Evolutionary conservation across 2,329 filamentous ascomycete genomes (phyloP).

Genomic region (Clarireedia paspali): DNA sequence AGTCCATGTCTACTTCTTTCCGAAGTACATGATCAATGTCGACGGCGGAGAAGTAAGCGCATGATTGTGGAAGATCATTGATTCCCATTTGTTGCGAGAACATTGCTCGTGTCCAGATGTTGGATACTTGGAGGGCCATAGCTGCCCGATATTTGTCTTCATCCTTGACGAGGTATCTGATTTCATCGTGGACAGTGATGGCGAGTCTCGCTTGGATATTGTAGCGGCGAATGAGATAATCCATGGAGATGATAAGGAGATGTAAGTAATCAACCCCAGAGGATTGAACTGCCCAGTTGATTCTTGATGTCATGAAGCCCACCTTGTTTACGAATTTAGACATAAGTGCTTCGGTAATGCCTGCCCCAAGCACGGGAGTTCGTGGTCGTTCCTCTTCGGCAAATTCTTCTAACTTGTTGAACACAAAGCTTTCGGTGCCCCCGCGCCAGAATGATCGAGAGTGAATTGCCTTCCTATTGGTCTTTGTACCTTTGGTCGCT

Average conservation of each 20-base stretch:
- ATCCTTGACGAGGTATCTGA: slow-evolving; percentile 81
- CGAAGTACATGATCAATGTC: slow-evolving; percentile 94
- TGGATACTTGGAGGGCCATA: slow-evolving; percentile 88
- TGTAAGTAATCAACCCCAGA: slow-evolving; percentile 97
- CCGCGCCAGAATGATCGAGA: slow-evolving; percentile 86
- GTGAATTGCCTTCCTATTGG: slow-evolving; percentile 61
- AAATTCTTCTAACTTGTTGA: slow-evolving; percentile 97
- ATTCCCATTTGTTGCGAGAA: slow-evolving; percentile 97
- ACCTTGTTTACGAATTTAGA: slow-evolving; percentile 79
- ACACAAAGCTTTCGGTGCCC: slow-evolving; percentile 94
- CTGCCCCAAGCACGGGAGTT: slow-evolving; percentile 87
- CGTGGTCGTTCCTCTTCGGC: slow-evolving; percentile 87
- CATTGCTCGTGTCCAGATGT: slow-evolving; percentile 96
- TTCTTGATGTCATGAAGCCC: slow-evolving; percentile 88
- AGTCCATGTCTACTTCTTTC: slow-evolving; percentile 98
- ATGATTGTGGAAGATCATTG: slow-evolving; percentile 85
- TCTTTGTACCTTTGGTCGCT: slow-evolving; percentile 85
- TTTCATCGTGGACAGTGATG: slow-evolving; percentile 96
- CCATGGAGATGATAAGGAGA: slow-evolving; percentile 87
- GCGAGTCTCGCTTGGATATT: slow-evolving; percentile 78
- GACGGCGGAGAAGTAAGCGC: slow-evolving; percentile 91
- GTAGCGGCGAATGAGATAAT: slow-evolving; percentile 80
- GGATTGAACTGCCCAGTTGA: slow-evolving; percentile 99
- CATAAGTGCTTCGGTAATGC: slow-evolving; percentile 94
- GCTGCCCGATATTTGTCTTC: slow-evolving; percentile 82